Base-by-base conservation (phyloP, 202 grass and related monocot genomes). In the Digitaria exilis region DNA sequence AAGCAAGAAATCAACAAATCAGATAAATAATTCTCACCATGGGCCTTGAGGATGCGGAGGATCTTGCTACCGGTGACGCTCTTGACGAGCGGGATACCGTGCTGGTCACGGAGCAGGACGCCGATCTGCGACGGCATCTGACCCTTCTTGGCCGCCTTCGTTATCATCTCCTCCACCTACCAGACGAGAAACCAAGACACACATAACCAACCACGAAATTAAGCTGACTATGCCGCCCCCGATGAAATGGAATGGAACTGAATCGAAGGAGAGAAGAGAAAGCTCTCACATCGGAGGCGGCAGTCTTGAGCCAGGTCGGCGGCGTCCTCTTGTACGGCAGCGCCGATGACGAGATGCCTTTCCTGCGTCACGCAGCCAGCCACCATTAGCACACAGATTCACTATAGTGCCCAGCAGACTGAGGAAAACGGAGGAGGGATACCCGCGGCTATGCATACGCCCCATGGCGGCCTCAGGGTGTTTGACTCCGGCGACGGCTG, bases 361-460 rank as follows among this genome's bases (percentile, higher is more conserved):
- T 96, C 57, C 90, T 92, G 86, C 45, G 2, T 8, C 66, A 44
- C n/a, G 25, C 25, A 69, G 51, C 32, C 32, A 21, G 8, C 18
- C 65, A 65, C 46, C 87, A 89, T 85, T 71, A 85, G 78, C 41
- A 88, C 56, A 64, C 49, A 30, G 57, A 78, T 14, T 41, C 49
- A 77, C n/a, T n/a, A n/a, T n/a, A n/a, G n/a, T n/a, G n/a, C n/a
- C n/a, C n/a, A n/a, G n/a, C n/a, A n/a, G n/a, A n/a, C n/a, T n/a
- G 3, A 12, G 4, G 32, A 13, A 48, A 13, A 8, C n/a, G n/a
- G n/a, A n/a, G n/a, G 31, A 48, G 30, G 9, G 0, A 44, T 89
- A 92, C 90, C 93, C 93, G 67, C 69, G 80, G 67, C 93, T 96
- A 86, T 96, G 90, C 93, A 96, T 96, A 34, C 93, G 93, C 73